Evolutionary conservation across 2,329 filamentous ascomycete species (phyloP).

Genomic region (Diaporthe sp.): DNA sequence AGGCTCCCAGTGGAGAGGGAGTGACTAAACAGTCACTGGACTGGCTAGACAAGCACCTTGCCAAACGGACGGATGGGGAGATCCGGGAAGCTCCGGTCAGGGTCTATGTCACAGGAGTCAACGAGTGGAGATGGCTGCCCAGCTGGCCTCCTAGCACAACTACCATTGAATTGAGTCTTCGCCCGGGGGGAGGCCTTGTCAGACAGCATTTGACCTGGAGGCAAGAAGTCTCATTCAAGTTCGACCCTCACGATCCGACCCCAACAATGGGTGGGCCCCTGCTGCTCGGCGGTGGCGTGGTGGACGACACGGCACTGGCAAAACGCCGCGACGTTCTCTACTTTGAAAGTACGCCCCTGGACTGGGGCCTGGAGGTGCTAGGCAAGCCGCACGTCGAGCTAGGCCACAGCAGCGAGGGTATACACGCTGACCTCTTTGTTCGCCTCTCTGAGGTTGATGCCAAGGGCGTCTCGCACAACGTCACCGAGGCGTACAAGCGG

Average conservation of each 20-base stretch:
- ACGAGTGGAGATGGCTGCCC: conserved; percentile 37
- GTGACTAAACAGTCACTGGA: conserved; percentile 23
- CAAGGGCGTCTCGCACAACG: conserved; percentile 44
- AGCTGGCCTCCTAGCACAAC: conserved; percentile 39
- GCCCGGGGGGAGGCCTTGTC: conserved; percentile 10
- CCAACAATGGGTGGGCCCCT: conserved; percentile 43
- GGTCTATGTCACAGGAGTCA: conserved; percentile 31
- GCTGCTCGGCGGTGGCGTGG: conserved; percentile 37
- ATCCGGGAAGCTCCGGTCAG: conserved; percentile 26
- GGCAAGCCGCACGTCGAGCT: conserved; percentile 44
- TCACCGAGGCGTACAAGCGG: conserved; percentile 44
- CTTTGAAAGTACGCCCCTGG: conserved; percentile 44
- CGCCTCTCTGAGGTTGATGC: conserved; percentile 45
- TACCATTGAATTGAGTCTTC: conserved; percentile 33
- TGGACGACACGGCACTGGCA: conserved; percentile 42
- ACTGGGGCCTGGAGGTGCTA: conserved; percentile 41
- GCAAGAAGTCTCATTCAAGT: conserved; percentile 41
- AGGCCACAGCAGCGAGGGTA: conserved; percentile 44
- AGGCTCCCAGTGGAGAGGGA: not conserved
- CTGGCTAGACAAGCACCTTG: conserved; percentile 38
- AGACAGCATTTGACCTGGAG: not conserved
- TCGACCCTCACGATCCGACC: conserved; percentile 46
- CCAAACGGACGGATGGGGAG: not conserved
- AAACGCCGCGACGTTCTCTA: conserved; percentile 44
- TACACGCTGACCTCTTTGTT: conserved; percentile 45